Percentiles rank a stretch among this genome's conserved stretches.
These are phyloP conservation scores for Didymella glomerata DNA, from an alignment of 2,329 filamentous ascomycete genomes.

Conservation along the genomic window DNA sequence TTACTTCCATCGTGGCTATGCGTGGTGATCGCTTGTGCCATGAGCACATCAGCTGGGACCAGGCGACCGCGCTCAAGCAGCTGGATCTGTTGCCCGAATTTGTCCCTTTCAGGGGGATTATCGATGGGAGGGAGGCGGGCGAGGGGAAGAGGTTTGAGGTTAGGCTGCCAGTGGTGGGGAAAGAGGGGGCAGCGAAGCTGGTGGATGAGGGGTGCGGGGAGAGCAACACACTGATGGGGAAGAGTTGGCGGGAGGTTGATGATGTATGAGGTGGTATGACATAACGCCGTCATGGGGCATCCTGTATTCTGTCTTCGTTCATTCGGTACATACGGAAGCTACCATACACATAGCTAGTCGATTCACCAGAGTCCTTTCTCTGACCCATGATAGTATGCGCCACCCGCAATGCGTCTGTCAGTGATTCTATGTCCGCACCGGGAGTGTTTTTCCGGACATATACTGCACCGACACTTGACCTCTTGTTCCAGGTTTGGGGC, in stretches of 20 bases:
- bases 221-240: constrained; percentile 66
- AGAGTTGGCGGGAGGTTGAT: constrained; percentile 42
- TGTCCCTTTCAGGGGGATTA: constrained; percentile 63
- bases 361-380: no score
- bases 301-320: no score
- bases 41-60: constrained; percentile 77
- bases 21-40: constrained; percentile 73
- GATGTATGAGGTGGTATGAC: constrained; percentile 13
- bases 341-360: no score
- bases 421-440: no score
- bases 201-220: constrained; percentile 58
- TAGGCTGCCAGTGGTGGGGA: constrained; percentile 67
- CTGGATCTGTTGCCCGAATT: constrained; percentile 71
- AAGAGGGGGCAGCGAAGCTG: constrained; percentile 63
- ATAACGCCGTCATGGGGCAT: no score
- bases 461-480: no score
- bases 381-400: no score
- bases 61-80: constrained; percentile 68
- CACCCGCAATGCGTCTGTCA: no score
- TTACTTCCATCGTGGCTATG: constrained; percentile 72
- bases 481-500: no score
- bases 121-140: constrained; percentile 43
- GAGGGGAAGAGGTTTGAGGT: constrained; percentile 63
- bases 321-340: no score
- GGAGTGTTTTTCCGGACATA: no score